Conservation (phyloP, 1,284 basidiomycete species). For the Pyrrhoderma lamaoense region DNA sequence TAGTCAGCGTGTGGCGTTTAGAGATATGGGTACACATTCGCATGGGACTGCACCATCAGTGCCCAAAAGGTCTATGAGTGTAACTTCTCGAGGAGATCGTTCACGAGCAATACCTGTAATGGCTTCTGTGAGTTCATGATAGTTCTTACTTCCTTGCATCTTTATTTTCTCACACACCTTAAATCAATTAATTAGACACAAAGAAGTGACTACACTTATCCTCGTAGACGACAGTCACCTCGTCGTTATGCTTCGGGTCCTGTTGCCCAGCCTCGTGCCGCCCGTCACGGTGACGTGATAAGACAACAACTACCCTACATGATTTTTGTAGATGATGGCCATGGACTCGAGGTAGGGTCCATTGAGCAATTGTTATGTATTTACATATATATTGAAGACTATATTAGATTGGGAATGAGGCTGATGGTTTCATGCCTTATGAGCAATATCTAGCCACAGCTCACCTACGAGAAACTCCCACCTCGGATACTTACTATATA, state of each 20-base stretch:
- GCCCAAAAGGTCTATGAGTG: neutral
- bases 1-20: constrained; percentile 10
- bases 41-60: neutral
- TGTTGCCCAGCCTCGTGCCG: neutral
- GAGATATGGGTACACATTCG: neutral
- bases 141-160: neutral
- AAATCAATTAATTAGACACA: neutral
- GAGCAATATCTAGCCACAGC: constrained; percentile 19
- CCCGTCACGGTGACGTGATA: neutral
- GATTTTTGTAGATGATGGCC: constrained; percentile 19
- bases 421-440: constrained; percentile 23
- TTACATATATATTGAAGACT: neutral
- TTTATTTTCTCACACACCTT: neutral
- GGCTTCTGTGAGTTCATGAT: constrained; percentile 1
- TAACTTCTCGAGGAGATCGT: neutral
- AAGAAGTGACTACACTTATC: neutral
- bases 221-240: neutral
- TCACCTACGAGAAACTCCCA: constrained; percentile 11
- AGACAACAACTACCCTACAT: constrained; percentile 13
- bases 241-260: constrained; percentile 1
- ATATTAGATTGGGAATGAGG: constrained; percentile 21
- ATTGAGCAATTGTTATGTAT: neutral
- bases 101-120: neutral
- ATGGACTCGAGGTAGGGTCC: constrained; percentile 17
- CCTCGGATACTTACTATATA: constrained; percentile 17